Conservation (phyloP, 1,139 yeast genomes). For the Suhomyces anneliseae region DNA sequence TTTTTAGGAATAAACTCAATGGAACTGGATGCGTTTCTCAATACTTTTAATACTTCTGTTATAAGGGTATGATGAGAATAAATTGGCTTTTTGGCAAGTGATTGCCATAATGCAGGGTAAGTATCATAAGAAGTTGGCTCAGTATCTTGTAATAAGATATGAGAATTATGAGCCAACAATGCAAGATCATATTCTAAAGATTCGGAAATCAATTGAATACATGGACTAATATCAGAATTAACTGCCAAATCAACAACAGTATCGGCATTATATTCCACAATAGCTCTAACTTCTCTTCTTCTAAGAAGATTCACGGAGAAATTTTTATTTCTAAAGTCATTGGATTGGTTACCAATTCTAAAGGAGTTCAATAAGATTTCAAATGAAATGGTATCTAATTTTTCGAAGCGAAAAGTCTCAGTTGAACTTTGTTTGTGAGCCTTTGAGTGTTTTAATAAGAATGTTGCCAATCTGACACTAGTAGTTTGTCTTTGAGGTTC, state of each 20-base stretch:
- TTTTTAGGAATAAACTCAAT: conserved; percentile 34
- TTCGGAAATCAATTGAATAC: conserved; percentile 43
- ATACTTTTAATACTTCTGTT: conserved; percentile 39
- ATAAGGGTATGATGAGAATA: conserved; percentile 40
- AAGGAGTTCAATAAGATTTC: conserved; percentile 18
- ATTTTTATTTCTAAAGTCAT: conserved; percentile 17
- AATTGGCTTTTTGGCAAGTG: conserved; percentile 38
- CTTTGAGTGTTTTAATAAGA: conserved; percentile 27
- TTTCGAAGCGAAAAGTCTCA: neutral
- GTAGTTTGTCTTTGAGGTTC: conserved; percentile 44
- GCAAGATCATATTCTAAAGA: conserved; percentile 58
- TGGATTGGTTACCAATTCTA: conserved; percentile 16
- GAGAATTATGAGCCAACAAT: conserved; percentile 55
- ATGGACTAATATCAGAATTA: conserved; percentile 8
- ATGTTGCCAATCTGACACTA: conserved; percentile 39
- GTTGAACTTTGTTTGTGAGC: conserved; percentile 1
- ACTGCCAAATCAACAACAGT: conserved; percentile 28
- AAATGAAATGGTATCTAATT: conserved; percentile 13
- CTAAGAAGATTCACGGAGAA: conserved; percentile 25
- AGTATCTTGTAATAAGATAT: conserved; percentile 38
- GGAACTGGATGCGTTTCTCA: conserved; percentile 45
- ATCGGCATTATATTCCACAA: conserved; percentile 32
- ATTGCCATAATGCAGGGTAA: conserved; percentile 49
- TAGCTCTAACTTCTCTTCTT: conserved; percentile 36
- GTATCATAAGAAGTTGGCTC: conserved; percentile 45